Evolutionary conservation across 352 stramenopile species (phyloP).

Genomic region (Lagenidium sp.): DNA sequence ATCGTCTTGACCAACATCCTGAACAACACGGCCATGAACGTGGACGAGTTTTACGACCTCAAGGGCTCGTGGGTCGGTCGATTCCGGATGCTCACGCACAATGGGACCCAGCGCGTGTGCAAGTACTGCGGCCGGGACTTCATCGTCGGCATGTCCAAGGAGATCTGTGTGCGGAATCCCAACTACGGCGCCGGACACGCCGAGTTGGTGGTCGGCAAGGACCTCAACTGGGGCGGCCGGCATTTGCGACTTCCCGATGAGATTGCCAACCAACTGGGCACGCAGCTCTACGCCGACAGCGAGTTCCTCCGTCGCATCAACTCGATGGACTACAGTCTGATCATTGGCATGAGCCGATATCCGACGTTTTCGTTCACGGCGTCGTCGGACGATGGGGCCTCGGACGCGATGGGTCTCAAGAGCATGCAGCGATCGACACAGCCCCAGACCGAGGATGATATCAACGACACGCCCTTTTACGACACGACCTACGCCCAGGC

Average conservation of each 20-base stretch:
- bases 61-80: constrained; percentile 89
- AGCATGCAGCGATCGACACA: too few species aligned
- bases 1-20: constrained; percentile 87
- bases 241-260: constrained; percentile 61
- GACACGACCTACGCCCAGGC: constrained; percentile 48
- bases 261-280: constrained; percentile 60
- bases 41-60: constrained; percentile 86
- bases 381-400: constrained; percentile 9
- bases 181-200: constrained; percentile 49
- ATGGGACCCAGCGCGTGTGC: constrained; percentile 68
- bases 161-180: constrained; percentile 63
- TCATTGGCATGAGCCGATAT: constrained; percentile 87
- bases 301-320: constrained; percentile 92
- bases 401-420: constrained; percentile 7
- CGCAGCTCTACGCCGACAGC: constrained; percentile 87
- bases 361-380: constrained; percentile 4
- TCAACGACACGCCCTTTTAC: constrained; percentile 5
- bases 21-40: constrained; percentile 75
- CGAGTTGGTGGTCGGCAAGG: constrained; percentile 79
- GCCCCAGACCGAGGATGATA: constrained; percentile 2
- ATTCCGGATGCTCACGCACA: constrained; percentile 44
- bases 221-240: constrained; percentile 81
- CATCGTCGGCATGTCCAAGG: constrained; percentile 78
- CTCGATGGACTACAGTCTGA: constrained; percentile 96
- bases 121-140: constrained; percentile 86